These are phyloP conservation scores for Xerocomellus amylosporus DNA, from an alignment of 768 basidiomycete genomes.

Conservation along the genomic window DNA sequence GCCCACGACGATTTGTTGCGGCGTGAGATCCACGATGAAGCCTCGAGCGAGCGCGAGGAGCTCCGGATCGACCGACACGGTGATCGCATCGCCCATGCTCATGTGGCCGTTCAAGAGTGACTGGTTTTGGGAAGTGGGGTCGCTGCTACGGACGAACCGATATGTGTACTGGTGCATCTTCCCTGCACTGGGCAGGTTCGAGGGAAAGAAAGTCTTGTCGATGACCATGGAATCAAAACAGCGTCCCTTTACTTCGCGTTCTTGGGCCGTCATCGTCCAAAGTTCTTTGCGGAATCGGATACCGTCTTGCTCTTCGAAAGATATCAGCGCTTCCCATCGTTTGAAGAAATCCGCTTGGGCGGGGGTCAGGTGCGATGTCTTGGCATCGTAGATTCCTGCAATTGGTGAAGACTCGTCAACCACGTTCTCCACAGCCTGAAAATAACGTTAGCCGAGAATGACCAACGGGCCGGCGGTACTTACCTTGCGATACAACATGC, in stretches of 20 bases:
- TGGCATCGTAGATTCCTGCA: conserved; percentile 66
- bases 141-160: conserved; percentile 50
- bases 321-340: conserved; percentile 84
- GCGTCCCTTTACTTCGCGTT: conserved; percentile 78
- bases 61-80: conserved; percentile 82
- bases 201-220: conserved; percentile 40
- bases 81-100: conserved; percentile 75
- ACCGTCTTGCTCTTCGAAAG: conserved; percentile 85
- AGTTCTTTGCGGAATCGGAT: conserved; percentile 84
- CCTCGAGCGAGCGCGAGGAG: conserved; percentile 84
- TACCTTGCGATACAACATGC: conserved; percentile 93
- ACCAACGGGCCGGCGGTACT: conserved; percentile 1
- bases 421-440: conserved; percentile 68
- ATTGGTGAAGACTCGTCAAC: conserved; percentile 52
- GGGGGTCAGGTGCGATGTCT: conserved; percentile 75
- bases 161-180: conserved; percentile 82
- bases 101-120: conserved; percentile 76
- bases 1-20: conserved; percentile 65
- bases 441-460: conserved; percentile 1
- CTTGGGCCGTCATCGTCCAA: conserved; percentile 84
- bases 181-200: conserved; percentile 29
- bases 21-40: conserved; percentile 71
- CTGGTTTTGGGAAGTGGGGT: conserved; percentile 3
- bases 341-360: conserved; percentile 76
- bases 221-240: conserved; percentile 84